Evolutionary conservation across 306 rosid species (phyloP).

Genomic region (Sphenostylis stenocarpa): DNA sequence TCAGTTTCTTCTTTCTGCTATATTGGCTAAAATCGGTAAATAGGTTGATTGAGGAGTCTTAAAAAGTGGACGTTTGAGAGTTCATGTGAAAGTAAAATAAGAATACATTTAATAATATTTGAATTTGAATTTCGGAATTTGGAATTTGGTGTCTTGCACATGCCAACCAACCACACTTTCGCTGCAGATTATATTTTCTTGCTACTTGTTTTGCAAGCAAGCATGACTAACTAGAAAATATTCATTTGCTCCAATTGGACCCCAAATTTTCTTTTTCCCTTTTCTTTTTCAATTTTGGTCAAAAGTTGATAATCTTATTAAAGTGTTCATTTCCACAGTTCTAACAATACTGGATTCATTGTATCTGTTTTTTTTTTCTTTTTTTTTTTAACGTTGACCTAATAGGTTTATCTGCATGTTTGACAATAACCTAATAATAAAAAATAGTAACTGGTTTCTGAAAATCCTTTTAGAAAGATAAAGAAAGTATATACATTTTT

Average conservation of each 20-base stretch:
- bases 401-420: neutral
- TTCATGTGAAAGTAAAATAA: constrained; percentile 11
- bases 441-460: neutral
- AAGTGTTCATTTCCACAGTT: neutral
- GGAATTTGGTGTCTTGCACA: constrained; percentile 25
- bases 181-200: constrained; percentile 17
- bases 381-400: no score
- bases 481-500: neutral
- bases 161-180: constrained; percentile 14
- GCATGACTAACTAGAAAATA: neutral
- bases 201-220: constrained; percentile 31
- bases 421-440: neutral
- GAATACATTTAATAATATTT: constrained; percentile 2
- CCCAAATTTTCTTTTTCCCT: constrained; percentile 15
- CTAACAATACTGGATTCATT: neutral
- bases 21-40: neutral
- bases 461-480: neutral
- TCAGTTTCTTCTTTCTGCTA: neutral
- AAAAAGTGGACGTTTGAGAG: neutral
- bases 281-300: neutral
- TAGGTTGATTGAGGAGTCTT: neutral
- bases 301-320: neutral
- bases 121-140: neutral
- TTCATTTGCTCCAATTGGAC: neutral
- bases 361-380: neutral